Evolutionary conservation across 2,329 filamentous ascomycete species (phyloP), one percentile per base, ranked within the genome.

Genomic region (Sporothrix protearum): DNA sequence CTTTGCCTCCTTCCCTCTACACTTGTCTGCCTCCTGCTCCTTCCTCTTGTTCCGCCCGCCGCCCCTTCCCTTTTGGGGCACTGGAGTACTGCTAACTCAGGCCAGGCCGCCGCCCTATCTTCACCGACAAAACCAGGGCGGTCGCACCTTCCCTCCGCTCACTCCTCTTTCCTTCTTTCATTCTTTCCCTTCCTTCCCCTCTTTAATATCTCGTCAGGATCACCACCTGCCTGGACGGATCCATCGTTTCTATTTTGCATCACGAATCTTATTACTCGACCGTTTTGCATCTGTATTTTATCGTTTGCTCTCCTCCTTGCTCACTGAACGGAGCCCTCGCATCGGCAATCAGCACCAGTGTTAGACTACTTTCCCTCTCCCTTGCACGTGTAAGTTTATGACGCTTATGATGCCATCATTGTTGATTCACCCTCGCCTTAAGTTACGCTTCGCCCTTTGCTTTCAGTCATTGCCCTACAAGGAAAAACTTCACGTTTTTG

Each of bases 91-190:
- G n/a, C 69, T 33, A n/a, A 42, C 42, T 53, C 49, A 53, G 49
- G 49, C 49, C 22, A 25, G 33, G 61, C 70, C 59, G 28, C 36
- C 57, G 4, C n/a, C 51, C 47, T 28, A 19, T 63, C 49, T 66
- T 72, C 49, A 63, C 70, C 69, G 69, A 71, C 69, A 71, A 71
- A 71, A 71, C 70, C 28, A 69, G 6, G 33, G 45, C 59, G 69
- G 57, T 66, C 73, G 72, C 68, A 66, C 42, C 39, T 69, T 61
- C 39, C 55, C 14, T 49, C 57, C 63, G 39, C 30, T 68, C 30
- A 53, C 71, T 71, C 47, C 63, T 63, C 53, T 33, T 28, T 59
- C 57, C 64, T 30, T 53, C 42, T 57, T 42, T 53, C n/a, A n/a
- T n/a, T 72, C n/a, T 47, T 39, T 67, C 67, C 36, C 22, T 59